Base-by-base conservation (phyloP, 1,139 yeast species). In the Taphrina deformans region DNA sequence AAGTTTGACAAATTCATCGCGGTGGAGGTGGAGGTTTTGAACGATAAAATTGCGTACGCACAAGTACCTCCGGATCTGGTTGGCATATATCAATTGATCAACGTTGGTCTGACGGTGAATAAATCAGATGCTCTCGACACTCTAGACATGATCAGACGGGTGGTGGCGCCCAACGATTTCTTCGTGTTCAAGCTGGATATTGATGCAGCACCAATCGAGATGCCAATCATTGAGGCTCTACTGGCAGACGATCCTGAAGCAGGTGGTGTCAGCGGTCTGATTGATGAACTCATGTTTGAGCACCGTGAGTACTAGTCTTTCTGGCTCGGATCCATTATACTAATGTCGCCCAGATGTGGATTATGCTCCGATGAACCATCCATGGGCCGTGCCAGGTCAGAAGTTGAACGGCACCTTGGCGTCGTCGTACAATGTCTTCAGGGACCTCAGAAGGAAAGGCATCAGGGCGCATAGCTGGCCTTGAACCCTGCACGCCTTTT, bases 381-480 rank as follows among this genome's bases (percentile, higher is more conserved):
- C 58, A 23, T 53, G 58, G 58, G n/a, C 26, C 9, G 26, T 21
- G 21, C 27, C 18, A n/a, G 58, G 53, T 12, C 7, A 35, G 26
- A 24, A n/a, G 7, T 38, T 24, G 40, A 21, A 35, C 33, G 38
- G 63, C 23, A 48, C 45, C 18, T 21, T 59, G 48, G 56, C 38
- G 23, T 18, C n/a, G 6, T 59, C 63, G 10, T 59, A 50, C 29
- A n/a, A 18, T 4, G 26, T 59, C 21, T 59, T 59, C 23, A 10
- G 41, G 21, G 41, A 40, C 21, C 26, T 59, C 16, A 24, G 63
- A 16, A 29, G 31, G n/a, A 50, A 50, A 40, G 55, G 56, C 48
- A 59, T 59, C 26, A 26, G 63, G 3, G 63, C 63, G 4, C 63
- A 59, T 29, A 48, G 56, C 2, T 59, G 63, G 63, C 63, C 63